Percentiles rank a stretch among this genome's conserved stretches.
phyloP scores from a whole-genome alignment of 176 grass and related monocot genomes.

The Carex pumila region DNA sequence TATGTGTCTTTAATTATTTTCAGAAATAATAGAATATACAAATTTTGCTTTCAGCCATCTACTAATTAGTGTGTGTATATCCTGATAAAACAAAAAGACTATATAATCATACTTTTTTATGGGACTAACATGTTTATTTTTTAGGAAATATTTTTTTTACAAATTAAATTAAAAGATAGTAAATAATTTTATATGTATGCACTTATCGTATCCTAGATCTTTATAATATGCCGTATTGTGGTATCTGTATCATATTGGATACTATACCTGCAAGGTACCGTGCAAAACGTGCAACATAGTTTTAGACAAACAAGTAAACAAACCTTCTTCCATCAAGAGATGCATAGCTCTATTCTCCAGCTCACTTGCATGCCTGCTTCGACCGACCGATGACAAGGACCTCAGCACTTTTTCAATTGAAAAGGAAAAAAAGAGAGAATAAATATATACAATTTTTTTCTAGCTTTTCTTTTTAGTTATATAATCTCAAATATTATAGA shows the following conservation, averaged over 20 bases:
- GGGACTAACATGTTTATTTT: neutral
- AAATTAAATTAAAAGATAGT: neutral
- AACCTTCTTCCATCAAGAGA: constrained; percentile 91
- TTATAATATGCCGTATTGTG: neutral
- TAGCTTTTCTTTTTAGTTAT: neutral
- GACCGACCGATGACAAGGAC: constrained; percentile 57
- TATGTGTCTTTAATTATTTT: neutral
- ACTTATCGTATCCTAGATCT: neutral
- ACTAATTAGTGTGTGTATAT: neutral
- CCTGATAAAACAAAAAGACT: neutral
- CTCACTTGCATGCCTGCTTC: constrained; percentile 74
- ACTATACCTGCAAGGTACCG: neutral
- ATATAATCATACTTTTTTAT: neutral
- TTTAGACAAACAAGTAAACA: constrained; percentile 23
- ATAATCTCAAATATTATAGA: neutral
- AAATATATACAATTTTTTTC: neutral
- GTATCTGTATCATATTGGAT: neutral
- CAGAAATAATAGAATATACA: neutral
- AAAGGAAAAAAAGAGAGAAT: neutral
- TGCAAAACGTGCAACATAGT: neutral
- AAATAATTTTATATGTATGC: neutral
- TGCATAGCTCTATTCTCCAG: constrained; percentile 90
- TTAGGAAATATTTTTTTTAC: neutral
- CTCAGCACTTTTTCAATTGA: constrained; percentile 49
- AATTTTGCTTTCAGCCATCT: neutral